phyloP scores from a whole-genome alignment of 345 rosid species.

The Hibiscus tridactylites region DNA sequence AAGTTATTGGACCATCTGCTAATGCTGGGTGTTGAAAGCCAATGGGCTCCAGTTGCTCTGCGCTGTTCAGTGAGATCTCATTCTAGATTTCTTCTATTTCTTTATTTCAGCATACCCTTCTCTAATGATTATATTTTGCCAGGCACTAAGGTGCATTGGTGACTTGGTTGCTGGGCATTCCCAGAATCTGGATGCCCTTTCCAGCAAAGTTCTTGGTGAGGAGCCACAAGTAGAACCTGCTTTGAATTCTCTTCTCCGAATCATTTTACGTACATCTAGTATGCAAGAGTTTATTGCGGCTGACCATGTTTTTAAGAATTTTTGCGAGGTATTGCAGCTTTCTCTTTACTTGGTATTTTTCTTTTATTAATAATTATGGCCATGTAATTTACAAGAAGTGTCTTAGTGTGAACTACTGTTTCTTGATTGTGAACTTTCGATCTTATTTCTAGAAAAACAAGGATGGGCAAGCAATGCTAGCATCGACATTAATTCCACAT shows the following conservation, averaged over 20 bases:
- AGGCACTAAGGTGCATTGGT: slow-evolving; percentile 85
- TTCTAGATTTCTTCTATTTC: neutral
- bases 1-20: slow-evolving; percentile 74
- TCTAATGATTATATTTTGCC: slow-evolving; percentile 17
- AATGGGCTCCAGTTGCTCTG: slow-evolving; percentile 85
- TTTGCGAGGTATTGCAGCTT: slow-evolving; percentile 60
- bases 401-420: neutral
- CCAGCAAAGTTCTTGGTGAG: slow-evolving; percentile 90
- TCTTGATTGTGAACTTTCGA: slow-evolving; percentile 16
- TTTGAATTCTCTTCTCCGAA: slow-evolving; percentile 81
- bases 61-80: slow-evolving; percentile 63
- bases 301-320: slow-evolving; percentile 73
- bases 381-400: neutral
- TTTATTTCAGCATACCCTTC: neutral
- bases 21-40: slow-evolving; percentile 86
- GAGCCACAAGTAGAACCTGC: slow-evolving; percentile 85
- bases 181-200: slow-evolving; percentile 68
- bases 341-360: slow-evolving; percentile 3
- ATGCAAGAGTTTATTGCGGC: slow-evolving; percentile 89
- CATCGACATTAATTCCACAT: slow-evolving; percentile 88
- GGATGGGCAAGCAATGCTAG: slow-evolving; percentile 89
- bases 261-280: slow-evolving; percentile 75
- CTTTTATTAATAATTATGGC: neutral
- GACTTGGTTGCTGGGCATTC: slow-evolving; percentile 68
- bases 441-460: slow-evolving; percentile 43